Conservation (phyloP, 139 green algal genomes). For the Picochlorum sp. region DNA sequence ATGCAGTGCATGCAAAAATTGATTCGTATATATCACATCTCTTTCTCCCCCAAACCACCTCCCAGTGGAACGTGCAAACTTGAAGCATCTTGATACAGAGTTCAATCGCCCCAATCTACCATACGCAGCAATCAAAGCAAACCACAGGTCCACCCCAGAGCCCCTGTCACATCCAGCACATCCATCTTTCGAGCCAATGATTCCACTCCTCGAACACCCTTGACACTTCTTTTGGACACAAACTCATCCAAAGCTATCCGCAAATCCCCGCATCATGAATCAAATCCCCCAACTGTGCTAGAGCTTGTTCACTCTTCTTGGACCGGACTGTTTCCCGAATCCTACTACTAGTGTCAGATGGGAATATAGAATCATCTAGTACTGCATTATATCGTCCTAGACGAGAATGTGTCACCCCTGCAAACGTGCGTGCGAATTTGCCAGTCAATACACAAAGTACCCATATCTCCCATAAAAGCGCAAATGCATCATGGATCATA, state of each 20-base stretch:
- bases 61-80: conserved; percentile 8
- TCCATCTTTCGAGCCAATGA: background rate
- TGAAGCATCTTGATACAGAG: conserved; percentile 11
- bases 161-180: background rate
- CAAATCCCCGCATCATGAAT: background rate
- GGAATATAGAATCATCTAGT: too few species aligned
- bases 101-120: conserved; percentile 7
- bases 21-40: conserved; percentile 15
- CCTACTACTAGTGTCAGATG: too few species aligned
- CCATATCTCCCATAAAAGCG: too few species aligned
- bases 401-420: too few species aligned
- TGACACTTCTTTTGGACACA: conserved; percentile 4
- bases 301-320: conserved; percentile 1
- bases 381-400: too few species aligned
- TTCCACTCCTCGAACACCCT: background rate
- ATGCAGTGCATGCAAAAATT: conserved; percentile 24
- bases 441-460: too few species aligned
- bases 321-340: background rate
- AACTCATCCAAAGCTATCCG: background rate
- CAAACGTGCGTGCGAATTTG: too few species aligned
- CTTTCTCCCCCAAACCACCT: conserved; percentile 12
- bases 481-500: too few species aligned
- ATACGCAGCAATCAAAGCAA: conserved; percentile 12
- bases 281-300: background rate
- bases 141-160: conserved; percentile 10